Conservation (phyloP, 23 red algal species). For the Gracilariopsis chorda region DNA sequence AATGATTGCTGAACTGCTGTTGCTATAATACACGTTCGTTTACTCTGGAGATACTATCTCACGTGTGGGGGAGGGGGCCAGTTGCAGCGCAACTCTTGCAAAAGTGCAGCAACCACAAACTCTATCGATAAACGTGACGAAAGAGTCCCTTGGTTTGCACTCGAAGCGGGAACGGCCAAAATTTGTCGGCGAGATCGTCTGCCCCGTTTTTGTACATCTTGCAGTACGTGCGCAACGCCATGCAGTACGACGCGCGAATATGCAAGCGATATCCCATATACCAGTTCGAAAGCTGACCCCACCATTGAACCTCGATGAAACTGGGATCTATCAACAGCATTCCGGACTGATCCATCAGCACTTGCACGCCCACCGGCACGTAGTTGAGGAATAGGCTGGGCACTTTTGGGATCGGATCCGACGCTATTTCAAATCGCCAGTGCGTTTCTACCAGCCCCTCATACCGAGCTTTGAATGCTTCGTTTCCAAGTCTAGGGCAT, state of each 20-base stretch:
- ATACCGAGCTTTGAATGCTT: constrained; percentile 68
- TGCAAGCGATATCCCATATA: constrained; percentile 54
- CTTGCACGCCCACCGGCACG: constrained; percentile 74
- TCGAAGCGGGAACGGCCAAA: constrained; percentile 75
- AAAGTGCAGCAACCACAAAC: too few relatives aligned
- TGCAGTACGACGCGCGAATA: constrained; percentile 68
- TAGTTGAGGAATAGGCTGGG: constrained; percentile 54
- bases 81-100: too few relatives aligned
- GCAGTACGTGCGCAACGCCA: constrained; percentile 60
- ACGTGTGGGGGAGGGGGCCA: too few relatives aligned
- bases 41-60: too few relatives aligned
- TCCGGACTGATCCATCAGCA: constrained; percentile 73
- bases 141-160: constrained; percentile 67
- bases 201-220: constrained; percentile 42
- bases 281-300: constrained; percentile 45
- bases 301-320: constrained; percentile 80
- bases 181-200: constrained; percentile 43
- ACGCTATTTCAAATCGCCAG: constrained; percentile 77
- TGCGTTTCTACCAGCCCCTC: constrained; percentile 71
- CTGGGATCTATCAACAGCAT: constrained; percentile 82
- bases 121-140: constrained; percentile 46
- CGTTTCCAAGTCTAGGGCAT: constrained; percentile 63
- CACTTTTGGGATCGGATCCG: constrained; percentile 62
- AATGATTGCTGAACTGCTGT: too few relatives aligned
- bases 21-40: too few relatives aligned